Evolutionary conservation across 345 rosid genomes (phyloP), one percentile per base, ranked within the genome.

Genomic region (Nasturtium officinale): DNA sequence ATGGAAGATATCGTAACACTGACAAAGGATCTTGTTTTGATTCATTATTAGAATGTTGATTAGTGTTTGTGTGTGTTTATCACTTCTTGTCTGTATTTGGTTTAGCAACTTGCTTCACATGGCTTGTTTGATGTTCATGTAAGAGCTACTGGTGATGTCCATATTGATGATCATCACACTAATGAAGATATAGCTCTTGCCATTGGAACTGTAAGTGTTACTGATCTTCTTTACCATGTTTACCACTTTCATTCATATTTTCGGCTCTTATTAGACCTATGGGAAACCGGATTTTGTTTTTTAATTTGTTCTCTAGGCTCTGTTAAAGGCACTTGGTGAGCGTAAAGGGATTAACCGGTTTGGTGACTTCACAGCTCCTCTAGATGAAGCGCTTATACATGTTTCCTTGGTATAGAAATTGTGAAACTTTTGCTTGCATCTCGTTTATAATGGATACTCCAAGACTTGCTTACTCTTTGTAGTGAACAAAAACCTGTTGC

Each of bases 151-250:
- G 98, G 99, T 20, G 98, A 96, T 66, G 67, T 83, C 83, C 98
- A 89, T 77, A 95, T 95, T 7, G 98, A 95, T 46, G 96, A 95
- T 79, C 98, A 92, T 77, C 99, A 95, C 61, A 86, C 88, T 0
- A 95, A 90, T 56, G 97, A 95, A 83, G 99, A 92, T 78, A 87
- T 89, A 78, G 91, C 92, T 6, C 98, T 92, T 73, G 96, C 98
- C 78, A 81, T 92, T 75, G 98, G 99, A 83, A 87, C 98, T 16
- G 99, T 92, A 25, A 45, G 71, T 50, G n/a, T 15, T 42, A 5
- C 51, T 0, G 25, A 29, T 30, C 16, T 67, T 68, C 29, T 12
- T 55, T 29, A 29, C 25, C 12, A 2, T 63, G 28, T 46, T 46
- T 30, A 59, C 10, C 16, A 9, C 18, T 60, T 30, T 33, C 6